Evolutionary conservation across 306 rosid species (phyloP), one percentile per base, ranked within the genome.

Genomic region (Elaeagnus macrophylla): DNA sequence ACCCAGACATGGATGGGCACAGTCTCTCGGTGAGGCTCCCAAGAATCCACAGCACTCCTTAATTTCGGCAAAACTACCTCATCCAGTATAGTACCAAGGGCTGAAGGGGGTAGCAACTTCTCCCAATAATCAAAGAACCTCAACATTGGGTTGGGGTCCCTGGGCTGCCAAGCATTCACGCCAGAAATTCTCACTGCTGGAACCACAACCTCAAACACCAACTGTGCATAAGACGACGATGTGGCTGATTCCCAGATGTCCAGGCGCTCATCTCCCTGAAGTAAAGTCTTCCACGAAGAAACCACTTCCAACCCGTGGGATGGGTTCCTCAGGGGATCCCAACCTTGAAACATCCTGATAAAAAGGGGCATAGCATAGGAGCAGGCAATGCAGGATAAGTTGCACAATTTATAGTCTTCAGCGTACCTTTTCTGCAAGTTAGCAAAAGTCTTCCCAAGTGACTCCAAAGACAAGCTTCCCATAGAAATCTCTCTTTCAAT

Each of bases 71-170:
- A 58, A 68, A 91, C 71, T 53, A 87, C 59, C 39, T 60, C 77
- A 61, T 87, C 95, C 76, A 91, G 66, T 72, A 91, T 67, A 56
- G 72, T 48, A 41, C 75, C 62, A 41, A 84, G 83, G 40, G 84
- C 81, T 10, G 87, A 79, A 36, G 78, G 46, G 58, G 99, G 95
- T 56, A 87, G 83, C 66, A 87, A 61, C 54, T 70, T 82, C 66
- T 87, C 93, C 96, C 99, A 91, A 37, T 53, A 72, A 62, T 91
- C 96, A 67, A 91, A 20, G 67, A 91, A 84, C 48, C 75, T 55
- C 17, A 91, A 78, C 96, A 91, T 87, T 8, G 95, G 95, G 56
- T 91, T 95, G 17, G 96, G 96, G 74, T 87, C 96, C 61, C 91
- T 77, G 5, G 99, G 81, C 65, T 80, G 88, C 99, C 99, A 84